These are phyloP conservation scores for Neonectria faginata DNA, from an alignment of 2,329 filamentous ascomycete genomes.

Conservation along the genomic window DNA sequence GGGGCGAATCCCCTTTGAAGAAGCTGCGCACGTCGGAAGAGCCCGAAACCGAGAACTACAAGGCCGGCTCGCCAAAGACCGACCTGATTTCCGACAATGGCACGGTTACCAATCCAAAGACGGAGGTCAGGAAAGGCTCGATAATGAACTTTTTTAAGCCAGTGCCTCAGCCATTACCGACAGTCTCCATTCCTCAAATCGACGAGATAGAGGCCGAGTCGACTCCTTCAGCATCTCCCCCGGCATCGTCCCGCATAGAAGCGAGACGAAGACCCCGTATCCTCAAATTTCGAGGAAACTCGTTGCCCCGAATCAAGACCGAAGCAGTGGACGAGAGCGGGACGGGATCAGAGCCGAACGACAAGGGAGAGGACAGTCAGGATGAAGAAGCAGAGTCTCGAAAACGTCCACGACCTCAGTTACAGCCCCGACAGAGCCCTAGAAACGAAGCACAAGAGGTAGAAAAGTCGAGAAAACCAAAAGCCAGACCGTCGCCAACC, in stretches of 20 bases:
- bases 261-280: slow-evolving; percentile 44
- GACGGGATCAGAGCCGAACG: background rate
- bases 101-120: background rate
- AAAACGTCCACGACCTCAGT: background rate
- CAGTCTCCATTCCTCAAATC: slow-evolving; percentile 30
- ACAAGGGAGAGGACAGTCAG: background rate
- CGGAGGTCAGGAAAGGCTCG: slow-evolving; percentile 46
- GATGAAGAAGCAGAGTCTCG: background rate
- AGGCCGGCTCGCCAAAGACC: background rate
- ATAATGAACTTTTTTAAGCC: slow-evolving; percentile 58
- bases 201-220: slow-evolving; percentile 32
- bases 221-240: slow-evolving; percentile 43
- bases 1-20: slow-evolving; percentile 45
- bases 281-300: slow-evolving; percentile 45
- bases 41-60: background rate
- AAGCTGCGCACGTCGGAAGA: slow-evolving; percentile 36
- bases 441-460: slow-evolving; percentile 13
- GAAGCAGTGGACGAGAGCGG: slow-evolving; percentile 16
- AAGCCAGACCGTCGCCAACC: slow-evolving; percentile 37
- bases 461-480: slow-evolving; percentile 31
- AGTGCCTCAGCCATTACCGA: slow-evolving; percentile 29
- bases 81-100: background rate
- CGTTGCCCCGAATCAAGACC: slow-evolving; percentile 27
- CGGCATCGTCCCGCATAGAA: slow-evolving; percentile 33
- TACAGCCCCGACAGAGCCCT: slow-evolving; percentile 6